These are phyloP conservation scores for Podospora sp. DNA, from an alignment of 495 filamentous ascomycete species.

Conservation along the genomic window DNA sequence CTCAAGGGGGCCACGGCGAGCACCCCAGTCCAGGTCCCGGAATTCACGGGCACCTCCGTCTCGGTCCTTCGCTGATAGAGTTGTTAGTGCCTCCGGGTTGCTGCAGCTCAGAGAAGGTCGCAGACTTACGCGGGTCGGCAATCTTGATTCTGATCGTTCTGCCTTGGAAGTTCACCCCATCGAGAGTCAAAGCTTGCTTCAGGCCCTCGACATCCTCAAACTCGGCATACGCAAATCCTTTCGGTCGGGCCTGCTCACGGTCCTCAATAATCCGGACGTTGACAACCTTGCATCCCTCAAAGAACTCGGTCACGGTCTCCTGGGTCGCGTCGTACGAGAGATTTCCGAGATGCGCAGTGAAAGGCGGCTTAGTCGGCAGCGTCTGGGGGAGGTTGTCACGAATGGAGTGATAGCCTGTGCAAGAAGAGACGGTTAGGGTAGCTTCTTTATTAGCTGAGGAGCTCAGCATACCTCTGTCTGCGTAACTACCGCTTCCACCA, in stretches of 20 bases:
- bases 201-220: slow-evolving; percentile 86
- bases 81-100: slow-evolving; percentile 30
- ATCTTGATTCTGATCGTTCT: slow-evolving; percentile 79
- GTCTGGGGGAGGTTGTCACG: slow-evolving; percentile 73
- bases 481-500: slow-evolving; percentile 32
- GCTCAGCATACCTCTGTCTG: slow-evolving; percentile 40
- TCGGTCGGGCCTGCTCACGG: slow-evolving; percentile 84
- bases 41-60: slow-evolving; percentile 55
- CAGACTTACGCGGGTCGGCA: slow-evolving; percentile 49
- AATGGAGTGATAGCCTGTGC: slow-evolving; percentile 59
- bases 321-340: slow-evolving; percentile 89
- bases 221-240: slow-evolving; percentile 97
- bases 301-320: slow-evolving; percentile 80
- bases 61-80: slow-evolving; percentile 68
- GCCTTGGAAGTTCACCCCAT: slow-evolving; percentile 77
- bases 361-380: slow-evolving; percentile 90
- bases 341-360: slow-evolving; percentile 93
- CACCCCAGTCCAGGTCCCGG: slow-evolving; percentile 60
- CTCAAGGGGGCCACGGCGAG: slow-evolving; percentile 85
- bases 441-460: slow-evolving; percentile 21
- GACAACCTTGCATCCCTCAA: slow-evolving; percentile 77
- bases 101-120: background rate
- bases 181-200: slow-evolving; percentile 84
- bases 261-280: slow-evolving; percentile 96
- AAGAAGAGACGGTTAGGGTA: slow-evolving; percentile 4